Percentiles rank a stretch among this genome's conserved stretches.
Evolutionary conservation across 2,329 filamentous ascomycete genomes (phyloP).

Genomic region (Chaetomiaceae sp.): DNA sequence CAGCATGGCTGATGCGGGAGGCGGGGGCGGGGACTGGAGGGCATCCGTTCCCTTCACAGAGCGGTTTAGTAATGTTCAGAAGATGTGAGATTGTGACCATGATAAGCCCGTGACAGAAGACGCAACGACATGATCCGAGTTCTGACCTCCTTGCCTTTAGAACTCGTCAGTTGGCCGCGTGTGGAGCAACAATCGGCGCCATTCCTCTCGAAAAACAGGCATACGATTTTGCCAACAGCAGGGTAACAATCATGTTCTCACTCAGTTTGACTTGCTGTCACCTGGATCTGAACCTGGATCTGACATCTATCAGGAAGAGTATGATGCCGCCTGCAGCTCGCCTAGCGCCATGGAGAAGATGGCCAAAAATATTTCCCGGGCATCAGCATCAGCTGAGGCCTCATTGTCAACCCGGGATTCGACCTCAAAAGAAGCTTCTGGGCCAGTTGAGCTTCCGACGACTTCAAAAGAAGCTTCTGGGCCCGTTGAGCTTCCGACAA

Average conservation of each 20-base stretch:
- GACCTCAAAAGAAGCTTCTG: no score
- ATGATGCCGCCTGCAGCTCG: slow-evolving; percentile 41
- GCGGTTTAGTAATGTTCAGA: slow-evolving; percentile 59
- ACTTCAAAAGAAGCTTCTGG: no score
- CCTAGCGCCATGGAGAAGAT: no score
- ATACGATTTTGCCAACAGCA: slow-evolving; percentile 52
- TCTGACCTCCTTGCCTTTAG: slow-evolving; percentile 12
- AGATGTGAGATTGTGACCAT: slow-evolving; percentile 46
- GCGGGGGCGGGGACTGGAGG: slow-evolving; percentile 53
- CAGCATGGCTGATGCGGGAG: slow-evolving; percentile 24
- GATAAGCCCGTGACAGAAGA: no score
- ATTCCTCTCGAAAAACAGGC: slow-evolving; percentile 62
- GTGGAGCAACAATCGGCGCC: slow-evolving; percentile 43
- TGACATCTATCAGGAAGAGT: slow-evolving; percentile 48
- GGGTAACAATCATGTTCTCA: slow-evolving; percentile 39
- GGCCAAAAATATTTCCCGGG: no score
- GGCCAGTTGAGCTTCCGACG: no score
- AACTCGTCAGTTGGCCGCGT: slow-evolving; percentile 16
- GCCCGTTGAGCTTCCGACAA: no score
- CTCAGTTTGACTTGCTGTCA: slow-evolving; percentile 15
- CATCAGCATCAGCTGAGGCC: no score
- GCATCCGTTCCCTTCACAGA: slow-evolving; percentile 51
- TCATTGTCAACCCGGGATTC: no score
- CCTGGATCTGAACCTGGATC: no score
- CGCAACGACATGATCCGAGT: neutral